Evolutionary conservation across 257 asterid genomes (phyloP).

Genomic region (Solanum rostratum): DNA sequence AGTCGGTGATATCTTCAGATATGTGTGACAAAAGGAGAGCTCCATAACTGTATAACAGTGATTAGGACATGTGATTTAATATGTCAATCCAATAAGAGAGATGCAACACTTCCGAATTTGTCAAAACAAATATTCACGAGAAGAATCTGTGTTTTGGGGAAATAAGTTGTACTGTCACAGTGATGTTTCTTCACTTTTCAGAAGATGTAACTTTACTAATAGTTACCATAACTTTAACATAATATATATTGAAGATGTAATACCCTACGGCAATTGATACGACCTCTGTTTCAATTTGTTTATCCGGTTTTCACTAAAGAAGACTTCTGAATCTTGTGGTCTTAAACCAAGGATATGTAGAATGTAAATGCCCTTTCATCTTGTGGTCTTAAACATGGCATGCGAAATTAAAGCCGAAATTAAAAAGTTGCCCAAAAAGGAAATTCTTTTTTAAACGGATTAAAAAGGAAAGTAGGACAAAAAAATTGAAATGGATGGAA

Average conservation of each 20-base stretch:
- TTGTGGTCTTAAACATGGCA: neutral
- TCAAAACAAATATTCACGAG: neutral
- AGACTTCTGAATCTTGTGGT: neutral
- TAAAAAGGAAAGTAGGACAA: neutral
- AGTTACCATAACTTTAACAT: neutral
- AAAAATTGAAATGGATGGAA: neutral
- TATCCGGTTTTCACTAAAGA: neutral
- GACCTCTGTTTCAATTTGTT: neutral
- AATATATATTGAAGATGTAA: neutral
- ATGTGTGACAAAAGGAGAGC: constrained; percentile 65
- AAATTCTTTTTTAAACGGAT: too few species aligned
- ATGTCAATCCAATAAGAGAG: neutral
- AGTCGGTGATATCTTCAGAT: constrained; percentile 53
- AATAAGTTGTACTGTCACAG: neutral
- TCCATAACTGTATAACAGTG: constrained; percentile 53
- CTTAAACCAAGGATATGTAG: too few species aligned
- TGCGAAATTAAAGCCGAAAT: neutral
- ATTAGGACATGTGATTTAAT: neutral
- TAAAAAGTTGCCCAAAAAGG: neutral
- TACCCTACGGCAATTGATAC: neutral
- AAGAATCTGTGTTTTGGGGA: neutral
- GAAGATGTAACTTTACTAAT: neutral
- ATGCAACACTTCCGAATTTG: neutral
- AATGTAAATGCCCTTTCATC: neutral
- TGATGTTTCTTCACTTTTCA: neutral